phyloP scores from a whole-genome alignment of 2,329 filamentous ascomycete genomes.

The Colletotrichum orchidophilum region DNA sequence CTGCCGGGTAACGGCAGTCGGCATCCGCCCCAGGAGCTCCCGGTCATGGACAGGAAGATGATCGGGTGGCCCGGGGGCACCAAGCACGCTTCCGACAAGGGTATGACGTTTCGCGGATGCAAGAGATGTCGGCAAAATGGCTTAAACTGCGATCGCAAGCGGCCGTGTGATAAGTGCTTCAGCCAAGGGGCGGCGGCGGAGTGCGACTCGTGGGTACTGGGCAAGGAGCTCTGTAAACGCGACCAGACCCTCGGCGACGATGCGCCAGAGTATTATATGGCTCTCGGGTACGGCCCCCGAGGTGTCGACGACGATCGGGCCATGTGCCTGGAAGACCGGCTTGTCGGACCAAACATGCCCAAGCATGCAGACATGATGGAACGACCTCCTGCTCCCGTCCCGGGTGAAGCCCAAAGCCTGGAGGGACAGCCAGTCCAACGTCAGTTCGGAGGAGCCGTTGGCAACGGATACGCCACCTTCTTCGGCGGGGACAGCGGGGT shows the following conservation, averaged over 20 bases:
- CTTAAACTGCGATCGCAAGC: conserved; percentile 45
- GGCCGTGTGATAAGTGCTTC: conserved; percentile 49
- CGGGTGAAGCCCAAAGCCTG: neutral
- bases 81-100: neutral
- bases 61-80: conserved; percentile 20
- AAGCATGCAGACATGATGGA: conserved; percentile 31
- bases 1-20: neutral
- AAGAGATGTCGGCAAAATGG: conserved; percentile 5
- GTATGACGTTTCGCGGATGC: conserved; percentile 14
- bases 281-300: conserved; percentile 40
- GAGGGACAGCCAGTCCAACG: no score
- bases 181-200: conserved; percentile 11
- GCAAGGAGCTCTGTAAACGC: neutral
- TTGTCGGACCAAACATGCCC: conserved; percentile 25
- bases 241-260: conserved; percentile 32
- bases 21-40: neutral
- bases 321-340: neutral
- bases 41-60: conserved; percentile 11
- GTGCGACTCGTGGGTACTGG: conserved; percentile 28
- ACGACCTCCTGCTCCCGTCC: neutral
- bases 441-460: neutral
- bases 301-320: conserved; percentile 39
- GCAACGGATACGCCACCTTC: no score
- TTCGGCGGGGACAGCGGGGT: no score
- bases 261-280: conserved; percentile 47